phyloP scores from a whole-genome alignment of 2,329 filamentous ascomycete species.

The Ascochyta rabiei region DNA sequence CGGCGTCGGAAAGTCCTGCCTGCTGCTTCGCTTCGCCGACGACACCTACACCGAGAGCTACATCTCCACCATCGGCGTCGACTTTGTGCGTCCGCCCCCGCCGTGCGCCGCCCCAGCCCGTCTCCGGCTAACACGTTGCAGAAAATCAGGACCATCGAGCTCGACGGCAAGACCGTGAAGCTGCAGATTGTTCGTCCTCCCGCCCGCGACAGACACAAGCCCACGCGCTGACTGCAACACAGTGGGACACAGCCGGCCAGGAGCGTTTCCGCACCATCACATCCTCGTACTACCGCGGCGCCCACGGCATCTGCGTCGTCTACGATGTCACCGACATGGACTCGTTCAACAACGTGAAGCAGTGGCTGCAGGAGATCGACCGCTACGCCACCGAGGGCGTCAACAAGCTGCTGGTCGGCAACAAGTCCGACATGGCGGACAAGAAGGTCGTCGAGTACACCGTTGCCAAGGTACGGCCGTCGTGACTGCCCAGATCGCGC shows the following conservation, averaged over 20 bases:
- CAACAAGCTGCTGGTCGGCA: conserved; percentile 98
- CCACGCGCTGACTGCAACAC: conserved; percentile 30
- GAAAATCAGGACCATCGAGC: conserved; percentile 99
- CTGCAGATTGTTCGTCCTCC: conserved; percentile 75
- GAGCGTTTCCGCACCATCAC: conserved; percentile 99
- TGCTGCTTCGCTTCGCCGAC: conserved; percentile 93
- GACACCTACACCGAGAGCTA: conserved; percentile 97
- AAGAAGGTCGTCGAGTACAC: conserved; percentile 99
- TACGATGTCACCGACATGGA: conserved; percentile 99
- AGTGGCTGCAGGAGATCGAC: conserved; percentile 99
- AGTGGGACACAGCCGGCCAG: conserved; percentile 99
- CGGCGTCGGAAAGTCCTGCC: conserved; percentile 99
- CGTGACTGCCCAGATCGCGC: not conserved
- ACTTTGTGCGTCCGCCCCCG: conserved; percentile 64
- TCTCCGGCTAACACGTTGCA: conserved; percentile 51
- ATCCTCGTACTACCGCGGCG: conserved; percentile 98
- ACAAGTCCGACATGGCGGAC: conserved; percentile 99
- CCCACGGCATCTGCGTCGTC: conserved; percentile 98
- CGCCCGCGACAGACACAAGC: not conserved
- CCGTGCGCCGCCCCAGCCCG: conserved; percentile 34
- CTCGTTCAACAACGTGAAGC: conserved; percentile 99
- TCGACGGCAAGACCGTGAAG: conserved; percentile 99
- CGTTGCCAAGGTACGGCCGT: conserved; percentile 83
- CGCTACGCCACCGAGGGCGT: conserved; percentile 98
- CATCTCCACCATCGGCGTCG: conserved; percentile 99